These are phyloP conservation scores for Scheffersomyces stipitis DNA, from an alignment of 805 yeast species.

Conservation along the genomic window DNA sequence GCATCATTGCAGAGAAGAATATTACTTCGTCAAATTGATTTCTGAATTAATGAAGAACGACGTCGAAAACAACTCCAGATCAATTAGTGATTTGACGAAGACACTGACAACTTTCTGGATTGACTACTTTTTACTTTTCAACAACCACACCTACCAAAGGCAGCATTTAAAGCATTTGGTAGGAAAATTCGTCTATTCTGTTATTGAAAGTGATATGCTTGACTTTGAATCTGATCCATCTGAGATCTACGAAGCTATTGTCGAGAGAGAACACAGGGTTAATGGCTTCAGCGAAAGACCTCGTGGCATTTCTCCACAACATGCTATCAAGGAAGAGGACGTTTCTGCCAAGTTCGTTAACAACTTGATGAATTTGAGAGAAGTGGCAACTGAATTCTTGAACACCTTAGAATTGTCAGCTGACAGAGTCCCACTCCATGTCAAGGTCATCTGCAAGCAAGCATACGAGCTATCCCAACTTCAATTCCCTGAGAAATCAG, in stretches of 20 bases:
- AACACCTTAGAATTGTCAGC: conserved; percentile 47
- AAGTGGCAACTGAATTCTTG: conserved; percentile 61
- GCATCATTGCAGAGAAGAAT: conserved; percentile 67
- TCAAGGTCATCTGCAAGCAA: conserved; percentile 32
- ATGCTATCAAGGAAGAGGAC: conserved; percentile 77
- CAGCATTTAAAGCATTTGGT: conserved; percentile 40
- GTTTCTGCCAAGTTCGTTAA: conserved; percentile 68
- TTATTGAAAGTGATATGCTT: conserved; percentile 49
- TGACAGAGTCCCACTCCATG: conserved; percentile 36
- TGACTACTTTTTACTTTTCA: conserved; percentile 40
- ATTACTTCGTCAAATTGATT: conserved; percentile 60
- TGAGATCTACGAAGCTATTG: conserved; percentile 46
- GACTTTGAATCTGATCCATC: conserved; percentile 83
- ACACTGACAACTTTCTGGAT: conserved; percentile 44
- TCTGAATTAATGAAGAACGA: conserved; percentile 44
- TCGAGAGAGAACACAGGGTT: conserved; percentile 34
- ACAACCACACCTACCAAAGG: conserved; percentile 50
- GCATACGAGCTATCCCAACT: conserved; percentile 40
- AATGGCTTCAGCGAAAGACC: conserved; percentile 36
- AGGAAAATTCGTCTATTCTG: conserved; percentile 35
- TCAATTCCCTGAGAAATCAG: conserved; percentile 57
- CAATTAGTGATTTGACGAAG: conserved; percentile 40
- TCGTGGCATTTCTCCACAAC: conserved; percentile 48
- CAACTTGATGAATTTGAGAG: conserved; percentile 75
- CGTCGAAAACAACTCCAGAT: conserved; percentile 26